Evolutionary conservation across 768 basidiomycete genomes (phyloP), one percentile per base, ranked within the genome.

Genomic region (Pisolithus microcarpus): DNA sequence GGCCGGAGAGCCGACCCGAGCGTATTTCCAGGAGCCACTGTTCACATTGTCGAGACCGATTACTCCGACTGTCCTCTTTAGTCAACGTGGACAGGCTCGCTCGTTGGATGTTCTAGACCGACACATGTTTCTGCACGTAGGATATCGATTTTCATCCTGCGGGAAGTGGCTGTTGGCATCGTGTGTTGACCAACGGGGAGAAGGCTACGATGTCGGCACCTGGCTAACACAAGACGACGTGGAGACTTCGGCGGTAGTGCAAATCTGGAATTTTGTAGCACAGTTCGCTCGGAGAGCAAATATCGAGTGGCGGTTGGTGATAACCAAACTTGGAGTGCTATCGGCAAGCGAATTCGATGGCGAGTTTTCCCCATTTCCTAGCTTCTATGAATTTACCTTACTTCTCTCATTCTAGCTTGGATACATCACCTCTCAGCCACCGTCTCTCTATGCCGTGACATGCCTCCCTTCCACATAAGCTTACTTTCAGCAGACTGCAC

Each of bases 241-340:
- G 6, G 71, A 75, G 53, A 66, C 67, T 13, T 78, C 78, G 52
- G 65, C 79, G 4, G 75, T 84, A 3, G 69, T 65, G 45, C 80
- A 79, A 52, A 72, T 92, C 7, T 91, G 89, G 88, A 74, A 75
- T 13, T 88, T 92, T 65, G 77, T 75, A 0, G 62, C 76, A 49
- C 72, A 76, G 34, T 78, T 86, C 58, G 80, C 82, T 10, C 75
- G 73, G 58, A 78, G 72, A 54, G 84, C 83, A 10, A 80, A 81
- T 60, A 70, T 90, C 19, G 88, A 92, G 62, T 93, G 91, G 91
- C 76, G 84, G 47, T 68, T 92, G 10, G 81, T 85, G 8, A 72
- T 93, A 51, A 70, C 84, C 6, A 87, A 83, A 60, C 66, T 84
- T 4, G 90, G 90, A 0, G 51, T 67, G 9, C 80, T 91, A 72